phyloP scores from a whole-genome alignment of 1,139 yeast species.

The Kodamaea arcana region DNA sequence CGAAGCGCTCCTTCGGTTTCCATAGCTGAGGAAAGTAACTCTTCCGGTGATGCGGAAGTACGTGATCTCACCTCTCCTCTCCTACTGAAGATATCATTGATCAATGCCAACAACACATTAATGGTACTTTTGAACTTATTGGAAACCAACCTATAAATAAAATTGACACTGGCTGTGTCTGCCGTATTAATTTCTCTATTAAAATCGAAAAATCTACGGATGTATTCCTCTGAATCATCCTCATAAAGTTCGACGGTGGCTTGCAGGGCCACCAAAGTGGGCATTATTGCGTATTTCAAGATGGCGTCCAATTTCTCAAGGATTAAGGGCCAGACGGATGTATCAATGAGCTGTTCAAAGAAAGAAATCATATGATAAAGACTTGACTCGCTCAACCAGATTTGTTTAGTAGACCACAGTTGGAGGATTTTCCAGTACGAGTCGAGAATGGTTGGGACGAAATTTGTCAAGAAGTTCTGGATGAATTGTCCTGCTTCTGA shows the following conservation, averaged over 20 bases:
- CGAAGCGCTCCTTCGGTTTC: constrained; percentile 51
- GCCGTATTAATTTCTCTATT: constrained; percentile 72
- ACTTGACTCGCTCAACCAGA: constrained; percentile 60
- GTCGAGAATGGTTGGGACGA: constrained; percentile 59
- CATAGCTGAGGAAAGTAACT: constrained; percentile 31
- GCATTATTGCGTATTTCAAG: constrained; percentile 57
- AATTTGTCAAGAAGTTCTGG: constrained; percentile 42
- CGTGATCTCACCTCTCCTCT: no score
- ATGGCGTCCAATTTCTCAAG: constrained; percentile 56
- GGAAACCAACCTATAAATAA: constrained; percentile 50
- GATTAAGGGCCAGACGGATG: constrained; percentile 52
- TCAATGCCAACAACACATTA: constrained; percentile 38
- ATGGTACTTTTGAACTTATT: constrained; percentile 46
- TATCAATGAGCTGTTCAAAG: constrained; percentile 56
- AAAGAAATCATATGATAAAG: constrained; percentile 61
- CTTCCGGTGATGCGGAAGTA: constrained; percentile 28
- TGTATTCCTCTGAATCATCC: constrained; percentile 71
- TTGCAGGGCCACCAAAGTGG: constrained; percentile 54
- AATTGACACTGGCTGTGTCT: constrained; percentile 79
- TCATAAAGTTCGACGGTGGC: constrained; percentile 60
- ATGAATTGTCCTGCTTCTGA: constrained; percentile 33
- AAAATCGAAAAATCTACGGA: constrained; percentile 64
- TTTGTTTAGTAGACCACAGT: constrained; percentile 51
- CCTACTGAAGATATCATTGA: constrained; percentile 49
- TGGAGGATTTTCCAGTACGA: constrained; percentile 59